phyloP scores from a whole-genome alignment of 1,284 basidiomycete genomes.

The Apiotrichum porosum region DNA sequence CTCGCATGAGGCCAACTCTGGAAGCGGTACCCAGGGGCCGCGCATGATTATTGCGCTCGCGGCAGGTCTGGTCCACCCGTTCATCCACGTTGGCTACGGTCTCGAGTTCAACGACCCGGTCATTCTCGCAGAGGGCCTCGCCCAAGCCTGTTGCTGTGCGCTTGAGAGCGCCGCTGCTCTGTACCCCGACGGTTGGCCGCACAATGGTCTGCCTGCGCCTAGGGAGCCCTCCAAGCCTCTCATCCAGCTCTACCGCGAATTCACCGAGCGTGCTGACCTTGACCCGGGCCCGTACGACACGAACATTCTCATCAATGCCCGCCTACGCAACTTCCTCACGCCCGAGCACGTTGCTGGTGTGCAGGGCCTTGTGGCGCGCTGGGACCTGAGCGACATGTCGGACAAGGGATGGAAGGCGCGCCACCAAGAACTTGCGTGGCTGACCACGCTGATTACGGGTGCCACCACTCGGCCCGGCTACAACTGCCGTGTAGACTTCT shows the following conservation, averaged over 20 bases:
- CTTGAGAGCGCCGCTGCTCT: constrained; percentile 14
- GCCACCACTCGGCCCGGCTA: constrained; percentile 55
- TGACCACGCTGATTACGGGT: constrained; percentile 55
- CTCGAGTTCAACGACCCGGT: constrained; percentile 58
- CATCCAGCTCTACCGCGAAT: constrained; percentile 31
- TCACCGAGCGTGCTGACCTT: constrained; percentile 31
- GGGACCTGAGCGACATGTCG: constrained; percentile 50
- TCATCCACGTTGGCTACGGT: constrained; percentile 64
- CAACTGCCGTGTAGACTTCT: constrained; percentile 61
- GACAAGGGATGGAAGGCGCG: constrained; percentile 49
- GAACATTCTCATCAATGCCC: constrained; percentile 52
- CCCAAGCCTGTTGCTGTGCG: constrained; percentile 55
- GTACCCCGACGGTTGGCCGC: constrained; percentile 26
- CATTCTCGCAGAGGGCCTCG: constrained; percentile 58
- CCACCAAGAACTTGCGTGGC: constrained; percentile 57
- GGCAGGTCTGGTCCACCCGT: constrained; percentile 54
- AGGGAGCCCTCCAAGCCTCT: constrained; percentile 3
- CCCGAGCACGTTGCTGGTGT: constrained; percentile 54
- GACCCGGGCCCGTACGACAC: constrained; percentile 57
- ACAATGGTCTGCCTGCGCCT: constrained; percentile 1
- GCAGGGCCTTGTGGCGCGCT: constrained; percentile 53
- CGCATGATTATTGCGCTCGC: constrained; percentile 59
- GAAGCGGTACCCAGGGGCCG: constrained; percentile 51
- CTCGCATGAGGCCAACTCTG: constrained; percentile 39
- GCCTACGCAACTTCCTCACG: constrained; percentile 46